Base-by-base conservation (phyloP, 176 grass and related monocot genomes). In the Guadua angustifolia region DNA sequence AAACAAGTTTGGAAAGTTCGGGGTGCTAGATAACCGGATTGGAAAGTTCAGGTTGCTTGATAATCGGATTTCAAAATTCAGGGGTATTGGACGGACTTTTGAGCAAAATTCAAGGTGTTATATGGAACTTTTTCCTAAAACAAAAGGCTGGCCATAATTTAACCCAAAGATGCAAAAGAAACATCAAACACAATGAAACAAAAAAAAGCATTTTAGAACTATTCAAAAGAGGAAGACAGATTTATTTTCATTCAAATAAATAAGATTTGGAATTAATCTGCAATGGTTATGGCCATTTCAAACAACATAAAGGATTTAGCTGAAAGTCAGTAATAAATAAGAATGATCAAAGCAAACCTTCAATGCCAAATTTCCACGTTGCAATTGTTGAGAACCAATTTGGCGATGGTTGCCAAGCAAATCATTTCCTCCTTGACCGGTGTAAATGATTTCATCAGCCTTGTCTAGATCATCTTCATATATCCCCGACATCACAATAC, bases 391-490 rank as follows among this genome's bases (percentile, higher is more conserved):
- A 84, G 94, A 94, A 3, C 81, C 19, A 38, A 93, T 88, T 82
- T 95, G 95, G 10, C 88, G 82, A 79, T 95, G 94, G 46, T 93
- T 98, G 47, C 95, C 95, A 70, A 98, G 92, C 64, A 98, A 88
- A 93, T 98, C 89, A 36, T 95, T 90, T 24, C 95, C 95, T 21
- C 95, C 95, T 84, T 98, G 95, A 32, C 95, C 95, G 3, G 95
- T 98, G 65, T 98, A 98, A 78, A 94, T 81, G 64, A 98, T 93
- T n/a, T 89, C 90, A 73, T 98, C 83, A 1, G 87, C 83, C 21
- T 93, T 93, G 66, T 98, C 95, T 38, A 87, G 66, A 80, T 98
- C 92, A 88, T 98, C 93, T 80, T 98, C 95, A 55, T 98, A 98
- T 79, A 95, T 92, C 21, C 95, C 95, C 2, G 95, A 98, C 75